Evolutionary conservation across 495 filamentous ascomycete genomes (phyloP).

Genomic region (Penicillium argentinense): DNA sequence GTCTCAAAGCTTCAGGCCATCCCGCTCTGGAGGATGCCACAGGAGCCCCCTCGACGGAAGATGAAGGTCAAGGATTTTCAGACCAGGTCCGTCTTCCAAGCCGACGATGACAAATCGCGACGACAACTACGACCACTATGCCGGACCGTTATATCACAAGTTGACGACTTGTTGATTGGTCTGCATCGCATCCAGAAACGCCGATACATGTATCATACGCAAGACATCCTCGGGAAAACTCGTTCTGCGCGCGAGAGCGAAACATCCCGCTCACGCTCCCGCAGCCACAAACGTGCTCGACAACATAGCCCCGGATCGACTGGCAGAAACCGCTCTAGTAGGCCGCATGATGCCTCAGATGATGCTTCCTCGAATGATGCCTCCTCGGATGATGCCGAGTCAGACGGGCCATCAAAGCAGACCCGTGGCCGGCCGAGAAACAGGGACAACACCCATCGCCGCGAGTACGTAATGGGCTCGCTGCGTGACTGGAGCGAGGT

Average conservation of each 20-base stretch:
- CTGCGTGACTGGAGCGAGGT: slow-evolving; percentile 81
- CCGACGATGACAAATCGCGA: slow-evolving; percentile 63
- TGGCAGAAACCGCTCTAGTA: no score
- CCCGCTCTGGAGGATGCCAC: no score
- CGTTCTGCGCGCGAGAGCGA: slow-evolving; percentile 16
- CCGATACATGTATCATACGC: slow-evolving; percentile 30
- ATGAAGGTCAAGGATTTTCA: slow-evolving; percentile 12
- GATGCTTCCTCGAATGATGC: no score
- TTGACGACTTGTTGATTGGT: slow-evolving; percentile 65
- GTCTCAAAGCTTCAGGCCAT: no score
- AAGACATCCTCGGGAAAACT: slow-evolving; percentile 22
- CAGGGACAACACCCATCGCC: no score
- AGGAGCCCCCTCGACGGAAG: no score
- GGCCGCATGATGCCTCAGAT: not conserved
- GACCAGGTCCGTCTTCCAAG: slow-evolving; percentile 36
- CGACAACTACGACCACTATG: slow-evolving; percentile 61
- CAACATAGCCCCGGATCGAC: no score
- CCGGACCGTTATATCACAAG: slow-evolving; percentile 59
- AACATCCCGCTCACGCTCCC: not conserved
- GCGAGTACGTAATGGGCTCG: no score
- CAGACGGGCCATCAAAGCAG: no score
- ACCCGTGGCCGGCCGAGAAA: no score
- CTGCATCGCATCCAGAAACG: slow-evolving; percentile 63
- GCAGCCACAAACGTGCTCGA: not conserved
- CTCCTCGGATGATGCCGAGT: no score